These are phyloP conservation scores for Cyathus pygmaeus DNA, from an alignment of 1,284 basidiomycete species.

Conservation along the genomic window DNA sequence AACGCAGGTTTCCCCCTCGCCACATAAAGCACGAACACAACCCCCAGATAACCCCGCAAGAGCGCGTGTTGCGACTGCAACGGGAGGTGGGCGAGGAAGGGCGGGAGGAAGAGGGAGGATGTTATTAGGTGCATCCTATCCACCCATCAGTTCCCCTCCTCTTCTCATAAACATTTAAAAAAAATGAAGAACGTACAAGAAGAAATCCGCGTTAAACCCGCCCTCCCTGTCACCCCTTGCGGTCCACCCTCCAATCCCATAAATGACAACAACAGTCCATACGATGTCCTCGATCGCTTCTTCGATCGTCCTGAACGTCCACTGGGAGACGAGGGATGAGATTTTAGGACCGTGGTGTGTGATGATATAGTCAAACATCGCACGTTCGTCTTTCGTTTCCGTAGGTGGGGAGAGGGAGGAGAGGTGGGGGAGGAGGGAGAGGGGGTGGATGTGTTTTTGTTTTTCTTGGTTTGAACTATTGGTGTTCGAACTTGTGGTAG, in stretches of 20 bases:
- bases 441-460: too few relatives aligned
- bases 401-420: too few relatives aligned
- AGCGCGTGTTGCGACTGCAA: slow-evolving; percentile 50
- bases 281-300: slow-evolving; percentile 59
- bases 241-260: slow-evolving; percentile 54
- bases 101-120: slow-evolving; percentile 59
- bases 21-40: slow-evolving; percentile 52
- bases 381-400: too few relatives aligned
- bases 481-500: too few relatives aligned
- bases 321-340: too few relatives aligned
- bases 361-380: too few relatives aligned
- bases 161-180: too few relatives aligned
- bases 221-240: slow-evolving; percentile 14
- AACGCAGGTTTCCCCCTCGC: slow-evolving; percentile 51
- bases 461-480: too few relatives aligned
- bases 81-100: slow-evolving; percentile 48
- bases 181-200: slow-evolving; percentile 47
- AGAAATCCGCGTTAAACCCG: slow-evolving; percentile 56
- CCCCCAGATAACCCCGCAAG: slow-evolving; percentile 54
- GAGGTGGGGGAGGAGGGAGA: too few relatives aligned
- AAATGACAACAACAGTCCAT: slow-evolving; percentile 55
- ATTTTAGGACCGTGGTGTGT: too few relatives aligned
- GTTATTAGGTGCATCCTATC: slow-evolving; percentile 65
- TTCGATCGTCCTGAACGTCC: slow-evolving; percentile 53
- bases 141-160: too few relatives aligned